Percentiles rank a stretch among this genome's conserved stretches.
phyloP scores from a whole-genome alignment of 2,329 filamentous ascomycete genomes.

The Penicillium oxalicum region DNA sequence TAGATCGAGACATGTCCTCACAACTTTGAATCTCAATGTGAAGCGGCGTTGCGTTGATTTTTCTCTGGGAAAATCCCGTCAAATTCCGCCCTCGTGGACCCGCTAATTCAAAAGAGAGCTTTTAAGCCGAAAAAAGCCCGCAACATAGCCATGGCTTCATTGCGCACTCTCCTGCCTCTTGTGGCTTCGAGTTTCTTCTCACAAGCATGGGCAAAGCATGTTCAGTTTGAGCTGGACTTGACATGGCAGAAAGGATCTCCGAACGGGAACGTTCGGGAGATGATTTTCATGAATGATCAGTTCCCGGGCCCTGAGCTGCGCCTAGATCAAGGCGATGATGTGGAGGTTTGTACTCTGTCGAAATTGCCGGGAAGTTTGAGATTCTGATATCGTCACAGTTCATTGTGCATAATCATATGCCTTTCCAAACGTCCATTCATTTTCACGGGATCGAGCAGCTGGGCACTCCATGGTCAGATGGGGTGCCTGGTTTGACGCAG shows the following conservation, averaged over 20 bases:
- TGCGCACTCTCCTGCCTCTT: conserved; percentile 10
- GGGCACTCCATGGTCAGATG: conserved; percentile 54
- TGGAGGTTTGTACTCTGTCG: conserved; percentile 16
- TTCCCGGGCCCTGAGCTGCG: conserved; percentile 29
- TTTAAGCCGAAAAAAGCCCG: no score
- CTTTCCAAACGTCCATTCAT: conserved; percentile 29
- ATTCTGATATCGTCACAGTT: conserved; percentile 11
- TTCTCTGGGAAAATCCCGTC: no score
- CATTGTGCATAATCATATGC: conserved; percentile 27
- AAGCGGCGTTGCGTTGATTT: no score
- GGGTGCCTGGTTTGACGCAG: conserved; percentile 53
- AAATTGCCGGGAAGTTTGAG: neutral
- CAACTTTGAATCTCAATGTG: no score
- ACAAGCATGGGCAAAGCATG: conserved; percentile 13
- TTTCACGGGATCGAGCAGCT: conserved; percentile 43
- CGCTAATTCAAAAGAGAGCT: no score
- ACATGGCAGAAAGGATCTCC: conserved; percentile 31
- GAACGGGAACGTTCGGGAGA: conserved; percentile 28
- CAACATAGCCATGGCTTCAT: conserved; percentile 9
- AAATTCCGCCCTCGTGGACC: no score
- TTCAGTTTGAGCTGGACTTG: conserved; percentile 25
- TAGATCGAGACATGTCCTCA: no score
- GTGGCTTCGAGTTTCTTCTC: conserved; percentile 9
- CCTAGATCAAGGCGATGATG: conserved; percentile 25
- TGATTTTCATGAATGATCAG: conserved; percentile 30